These are phyloP conservation scores for Hypholoma sublateritium DNA, from an alignment of 768 basidiomycete species.

Conservation along the genomic window DNA sequence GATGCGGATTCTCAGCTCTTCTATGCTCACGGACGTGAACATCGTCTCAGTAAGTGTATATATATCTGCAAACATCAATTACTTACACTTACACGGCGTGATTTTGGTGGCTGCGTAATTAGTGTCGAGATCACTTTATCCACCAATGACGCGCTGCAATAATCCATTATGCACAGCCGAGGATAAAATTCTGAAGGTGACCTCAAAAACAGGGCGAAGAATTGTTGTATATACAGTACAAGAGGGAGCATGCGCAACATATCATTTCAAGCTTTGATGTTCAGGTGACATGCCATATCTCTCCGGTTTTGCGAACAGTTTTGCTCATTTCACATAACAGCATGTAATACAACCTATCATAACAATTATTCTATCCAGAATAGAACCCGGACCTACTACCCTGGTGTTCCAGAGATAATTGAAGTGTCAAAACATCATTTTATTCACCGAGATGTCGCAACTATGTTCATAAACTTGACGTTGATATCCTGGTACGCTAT, in stretches of 20 bases:
- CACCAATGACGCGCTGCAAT: constrained; percentile 4
- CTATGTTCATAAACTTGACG: constrained; percentile 22
- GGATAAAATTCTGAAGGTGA: constrained; percentile 1
- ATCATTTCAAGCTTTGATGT: constrained; percentile 11
- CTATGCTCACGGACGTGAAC: constrained; percentile 2
- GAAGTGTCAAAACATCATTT: constrained; percentile 29
- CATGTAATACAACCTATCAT: constrained; percentile 24
- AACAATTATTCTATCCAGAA: constrained; percentile 23
- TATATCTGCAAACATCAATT: background rate
- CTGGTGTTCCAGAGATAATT: constrained; percentile 19
- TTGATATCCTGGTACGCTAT: constrained; percentile 19
- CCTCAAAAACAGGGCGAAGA: background rate
- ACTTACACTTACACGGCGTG: no score
- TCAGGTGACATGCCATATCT: background rate
- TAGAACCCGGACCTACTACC: constrained; percentile 20
- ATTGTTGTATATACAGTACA: constrained; percentile 12
- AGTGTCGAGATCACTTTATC: constrained; percentile 10
- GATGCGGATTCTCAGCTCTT: constrained; percentile 1
- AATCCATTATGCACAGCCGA: constrained; percentile 1
- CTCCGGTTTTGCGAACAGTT: background rate
- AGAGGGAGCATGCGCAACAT: constrained; percentile 13
- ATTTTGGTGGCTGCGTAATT: no score
- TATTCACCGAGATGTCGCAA: constrained; percentile 17
- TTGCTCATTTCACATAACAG: constrained; percentile 6
- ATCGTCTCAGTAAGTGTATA: constrained; percentile 2